Evolutionary conservation across 1,284 basidiomycete genomes (phyloP).

Genomic region (Irpex sp.): DNA sequence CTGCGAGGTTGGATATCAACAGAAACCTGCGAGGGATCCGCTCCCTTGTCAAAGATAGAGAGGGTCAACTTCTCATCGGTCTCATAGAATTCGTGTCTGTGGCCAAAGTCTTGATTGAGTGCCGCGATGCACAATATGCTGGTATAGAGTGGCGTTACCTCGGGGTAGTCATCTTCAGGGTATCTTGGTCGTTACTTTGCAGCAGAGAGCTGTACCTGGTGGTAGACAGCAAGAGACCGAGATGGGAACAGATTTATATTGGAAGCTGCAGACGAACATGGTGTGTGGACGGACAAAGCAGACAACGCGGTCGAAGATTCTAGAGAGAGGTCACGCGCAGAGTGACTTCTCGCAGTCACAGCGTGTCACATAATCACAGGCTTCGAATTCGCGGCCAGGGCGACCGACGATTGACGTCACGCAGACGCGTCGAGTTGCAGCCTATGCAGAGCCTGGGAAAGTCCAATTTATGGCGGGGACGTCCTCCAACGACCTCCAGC

Average conservation of each 20-base stretch:
- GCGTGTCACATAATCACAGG: not conserved
- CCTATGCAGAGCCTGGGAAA: constrained; percentile 4
- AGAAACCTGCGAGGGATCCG: constrained; percentile 59
- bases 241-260: not conserved
- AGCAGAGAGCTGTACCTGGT: not conserved
- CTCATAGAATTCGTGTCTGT: constrained; percentile 87
- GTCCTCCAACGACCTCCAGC: not conserved
- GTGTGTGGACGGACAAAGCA: not conserved
- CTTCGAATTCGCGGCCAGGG: not conserved
- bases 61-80: constrained; percentile 72
- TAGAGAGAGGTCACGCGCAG: constrained; percentile 18
- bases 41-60: constrained; percentile 78
- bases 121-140: not conserved
- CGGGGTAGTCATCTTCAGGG: not conserved
- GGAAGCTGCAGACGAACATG: not conserved
- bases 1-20: constrained; percentile 62
- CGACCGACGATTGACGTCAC: not conserved
- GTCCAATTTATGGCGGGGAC: not conserved
- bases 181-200: not conserved
- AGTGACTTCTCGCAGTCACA: not conserved
- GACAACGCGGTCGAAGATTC: constrained; percentile 17
- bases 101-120: not conserved
- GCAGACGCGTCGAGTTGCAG: not conserved
- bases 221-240: not conserved
- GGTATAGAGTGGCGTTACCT: not conserved